Conservation (phyloP, 306 rosid species). For the Dryas drummondii region DNA sequence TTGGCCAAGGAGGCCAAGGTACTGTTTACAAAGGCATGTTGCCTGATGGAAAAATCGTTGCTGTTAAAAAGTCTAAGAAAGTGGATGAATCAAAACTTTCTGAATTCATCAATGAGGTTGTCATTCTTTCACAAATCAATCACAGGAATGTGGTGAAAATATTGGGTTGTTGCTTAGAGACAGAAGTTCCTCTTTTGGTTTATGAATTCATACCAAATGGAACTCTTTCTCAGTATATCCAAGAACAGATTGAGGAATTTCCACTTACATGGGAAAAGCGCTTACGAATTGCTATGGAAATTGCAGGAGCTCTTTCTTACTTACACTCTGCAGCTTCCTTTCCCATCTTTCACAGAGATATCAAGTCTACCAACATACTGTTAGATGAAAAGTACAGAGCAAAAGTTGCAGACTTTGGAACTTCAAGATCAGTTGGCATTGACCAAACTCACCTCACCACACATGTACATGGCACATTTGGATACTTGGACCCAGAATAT, state of each 20-base stretch:
- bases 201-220: too few species aligned
- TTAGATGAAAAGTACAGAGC: conserved; percentile 12
- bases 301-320: conserved; percentile 7
- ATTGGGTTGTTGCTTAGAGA: too few species aligned
- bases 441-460: conserved; percentile 20
- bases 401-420: conserved; percentile 16
- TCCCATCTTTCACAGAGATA: background rate
- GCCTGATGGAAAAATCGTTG: background rate
- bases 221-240: background rate
- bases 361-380: conserved; percentile 10
- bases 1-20: conserved; percentile 18
- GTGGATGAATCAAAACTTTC: background rate
- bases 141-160: background rate
- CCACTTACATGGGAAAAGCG: conserved; percentile 10
- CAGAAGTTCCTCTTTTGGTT: too few species aligned
- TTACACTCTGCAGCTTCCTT: conserved; percentile 1
- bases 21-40: background rate
- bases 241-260: conserved; percentile 1
- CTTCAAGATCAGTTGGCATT: conserved; percentile 5
- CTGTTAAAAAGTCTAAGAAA: conserved; percentile 4
- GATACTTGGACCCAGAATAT: conserved; percentile 16
- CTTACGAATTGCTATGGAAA: conserved; percentile 3
- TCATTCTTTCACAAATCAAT: background rate
- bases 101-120: background rate
- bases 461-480: conserved; percentile 8